phyloP scores from a whole-genome alignment of 768 basidiomycete genomes.

The Rhodotorula sphaerocarpa region DNA sequence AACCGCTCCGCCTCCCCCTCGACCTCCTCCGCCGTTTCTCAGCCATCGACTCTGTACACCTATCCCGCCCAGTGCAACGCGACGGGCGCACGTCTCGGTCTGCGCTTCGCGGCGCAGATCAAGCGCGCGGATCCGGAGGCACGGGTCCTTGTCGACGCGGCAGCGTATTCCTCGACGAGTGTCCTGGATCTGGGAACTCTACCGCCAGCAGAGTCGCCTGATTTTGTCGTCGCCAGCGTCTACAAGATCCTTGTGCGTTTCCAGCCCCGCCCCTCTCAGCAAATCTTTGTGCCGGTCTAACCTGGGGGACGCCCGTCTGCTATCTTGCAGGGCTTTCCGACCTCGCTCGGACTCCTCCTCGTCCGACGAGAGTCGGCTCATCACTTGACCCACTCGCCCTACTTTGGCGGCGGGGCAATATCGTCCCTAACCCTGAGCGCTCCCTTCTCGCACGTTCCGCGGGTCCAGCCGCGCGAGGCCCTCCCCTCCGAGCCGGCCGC shows the following conservation, averaged over 20 bases:
- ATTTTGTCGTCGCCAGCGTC: constrained; percentile 35
- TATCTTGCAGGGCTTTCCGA: constrained; percentile 35
- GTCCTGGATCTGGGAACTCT: constrained; percentile 30
- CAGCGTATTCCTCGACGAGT: constrained; percentile 34
- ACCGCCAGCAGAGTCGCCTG: constrained; percentile 27
- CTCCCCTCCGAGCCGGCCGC: not conserved
- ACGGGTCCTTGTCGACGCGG: constrained; percentile 37
- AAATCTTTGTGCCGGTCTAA: too few species aligned
- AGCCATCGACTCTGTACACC: constrained; percentile 19
- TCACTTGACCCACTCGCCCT: constrained; percentile 16
- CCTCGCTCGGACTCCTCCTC: constrained; percentile 37
- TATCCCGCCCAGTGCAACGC: constrained; percentile 40
- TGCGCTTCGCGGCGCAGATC: constrained; percentile 15
- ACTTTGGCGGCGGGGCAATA: constrained; percentile 39
- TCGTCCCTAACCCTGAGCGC: constrained; percentile 23
- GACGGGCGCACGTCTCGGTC: constrained; percentile 29
- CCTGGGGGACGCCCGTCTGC: too few species aligned
- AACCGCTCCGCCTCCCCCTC: not conserved
- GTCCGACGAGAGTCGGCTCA: constrained; percentile 29
- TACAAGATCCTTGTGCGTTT: constrained; percentile 39
- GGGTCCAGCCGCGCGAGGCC: not conserved
- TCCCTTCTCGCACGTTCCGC: constrained; percentile 16
- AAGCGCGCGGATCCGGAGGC: constrained; percentile 12
- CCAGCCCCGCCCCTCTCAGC: too few species aligned
- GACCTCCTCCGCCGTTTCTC: not conserved